Base-by-base conservation (phyloP, 225 moss, liverwort and hornwort genomes). In the Thuidium tamariscinum region DNA sequence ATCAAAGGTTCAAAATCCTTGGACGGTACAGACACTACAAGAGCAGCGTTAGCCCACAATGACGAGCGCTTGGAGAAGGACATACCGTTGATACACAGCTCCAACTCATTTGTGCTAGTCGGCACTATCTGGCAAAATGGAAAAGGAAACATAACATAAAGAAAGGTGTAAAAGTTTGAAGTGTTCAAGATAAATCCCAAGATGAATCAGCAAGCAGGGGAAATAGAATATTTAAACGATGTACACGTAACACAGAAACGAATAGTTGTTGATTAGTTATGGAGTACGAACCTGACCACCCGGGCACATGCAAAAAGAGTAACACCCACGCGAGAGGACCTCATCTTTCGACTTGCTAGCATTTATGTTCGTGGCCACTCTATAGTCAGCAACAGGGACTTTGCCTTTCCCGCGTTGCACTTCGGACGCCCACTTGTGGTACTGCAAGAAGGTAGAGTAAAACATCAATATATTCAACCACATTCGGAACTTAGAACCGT, bases 251-350 rank as follows among this genome's bases (percentile, higher is more conserved):
- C 36, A 72, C 62, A 36, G 61, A 54, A 81, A 77, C 49, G 27
- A 77, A 54, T 21, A 71, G 25, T 77, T 42, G 23, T 26, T 71
- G 48, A 27, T 32, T 56, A 77, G 37, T 60, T 61, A 16, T 27
- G 63, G 48, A 49, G 29, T 30, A 82, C 83, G 57, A 83, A 96
- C 98, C 96, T 99, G 98, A 76, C 99, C 99, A 86, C 99, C 99
- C 82, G 97, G 99, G 83, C 99, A 98, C 97, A 99, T 97, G 91
- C 99, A 99, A 90, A 99, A 99, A 79, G 99, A 99, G 87, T 95
- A 99, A 83, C 99, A 97, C 46, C 97, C 95, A 51, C 97, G 95
- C 72, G 85, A 88, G 69, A 86, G 60, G 72, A 57, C 36, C 69
- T 87, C 89, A 21, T 91, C 89, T 59, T 84, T 76, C 63, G 74